Evolutionary conservation across 2,329 filamentous ascomycete species (phyloP).

Genomic region (Cytospora schulzeri): DNA sequence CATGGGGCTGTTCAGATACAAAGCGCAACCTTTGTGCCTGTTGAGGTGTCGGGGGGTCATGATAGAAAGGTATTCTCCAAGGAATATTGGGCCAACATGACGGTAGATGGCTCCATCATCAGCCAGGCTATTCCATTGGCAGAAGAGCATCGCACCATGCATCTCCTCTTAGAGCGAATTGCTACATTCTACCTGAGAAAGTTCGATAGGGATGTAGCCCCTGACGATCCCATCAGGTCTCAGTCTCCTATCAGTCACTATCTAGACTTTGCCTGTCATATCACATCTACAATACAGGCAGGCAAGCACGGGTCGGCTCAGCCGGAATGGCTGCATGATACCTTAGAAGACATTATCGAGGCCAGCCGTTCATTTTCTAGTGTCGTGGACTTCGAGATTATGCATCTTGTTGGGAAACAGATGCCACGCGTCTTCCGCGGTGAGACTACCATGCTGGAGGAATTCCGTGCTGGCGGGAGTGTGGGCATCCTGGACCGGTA

Average conservation of each 20-base stretch:
- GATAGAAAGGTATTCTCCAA: slow-evolving; percentile 6
- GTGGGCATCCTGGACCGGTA: slow-evolving; percentile 4
- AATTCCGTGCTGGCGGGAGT: slow-evolving; percentile 26
- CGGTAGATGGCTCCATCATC: neutral
- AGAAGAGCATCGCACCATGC: neutral
- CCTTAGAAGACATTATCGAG: slow-evolving; percentile 16
- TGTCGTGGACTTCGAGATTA: slow-evolving; percentile 29
- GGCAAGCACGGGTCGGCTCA: slow-evolving; percentile 3
- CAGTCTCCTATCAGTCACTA: slow-evolving; percentile 20
- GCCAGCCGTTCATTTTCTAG: no score
- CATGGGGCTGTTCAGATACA: slow-evolving; percentile 12
- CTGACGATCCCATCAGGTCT: slow-evolving; percentile 10
- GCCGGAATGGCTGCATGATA: slow-evolving; percentile 17
- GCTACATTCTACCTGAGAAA: slow-evolving; percentile 26
- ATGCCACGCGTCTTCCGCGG: slow-evolving; percentile 27
- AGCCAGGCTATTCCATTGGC: neutral
- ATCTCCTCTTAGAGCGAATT: slow-evolving; percentile 24
- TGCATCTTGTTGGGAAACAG: slow-evolving; percentile 28
- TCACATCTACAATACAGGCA: neutral
- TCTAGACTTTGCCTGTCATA: slow-evolving; percentile 25
- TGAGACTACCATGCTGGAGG: slow-evolving; percentile 36
- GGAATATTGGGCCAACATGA: neutral
- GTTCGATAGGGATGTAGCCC: slow-evolving; percentile 14
- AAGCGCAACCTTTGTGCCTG: neutral
- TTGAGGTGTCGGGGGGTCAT: neutral